phyloP scores from a whole-genome alignment of 768 basidiomycete species.

The Russula virescens region DNA sequence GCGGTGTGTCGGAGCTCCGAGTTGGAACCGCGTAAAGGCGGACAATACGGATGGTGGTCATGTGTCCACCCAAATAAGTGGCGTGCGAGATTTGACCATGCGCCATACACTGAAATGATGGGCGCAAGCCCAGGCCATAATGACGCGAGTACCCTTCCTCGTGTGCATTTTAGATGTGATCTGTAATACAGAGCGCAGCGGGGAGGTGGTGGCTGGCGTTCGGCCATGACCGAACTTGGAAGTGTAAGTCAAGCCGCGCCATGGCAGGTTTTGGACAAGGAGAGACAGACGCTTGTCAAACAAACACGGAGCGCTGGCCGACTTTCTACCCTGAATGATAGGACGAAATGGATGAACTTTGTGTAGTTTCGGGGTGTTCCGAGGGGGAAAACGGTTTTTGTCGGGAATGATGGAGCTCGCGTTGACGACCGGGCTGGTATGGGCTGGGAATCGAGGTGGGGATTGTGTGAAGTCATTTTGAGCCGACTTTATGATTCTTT shows the following conservation, averaged over 20 bases:
- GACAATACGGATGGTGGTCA: slow-evolving; percentile 8
- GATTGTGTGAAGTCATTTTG: background rate
- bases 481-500: background rate
- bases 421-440: background rate
- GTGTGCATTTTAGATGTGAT: background rate
- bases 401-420: background rate
- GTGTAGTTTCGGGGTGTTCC: slow-evolving; percentile 6
- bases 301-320: slow-evolving; percentile 15
- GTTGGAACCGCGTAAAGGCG: background rate
- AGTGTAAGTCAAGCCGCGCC: background rate
- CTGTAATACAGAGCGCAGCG: slow-evolving; percentile 16
- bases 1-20: background rate
- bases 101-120: background rate
- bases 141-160: slow-evolving; percentile 9
- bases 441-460: slow-evolving; percentile 2
- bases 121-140: slow-evolving; percentile 20
- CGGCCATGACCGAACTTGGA: slow-evolving; percentile 1
- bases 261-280: too few relatives aligned
- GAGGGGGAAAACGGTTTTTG: background rate
- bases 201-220: slow-evolving; percentile 17
- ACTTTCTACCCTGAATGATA: background rate
- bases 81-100: slow-evolving; percentile 13
- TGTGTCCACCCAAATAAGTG: slow-evolving; percentile 13
- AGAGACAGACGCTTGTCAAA: background rate
- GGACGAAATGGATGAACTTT: background rate